Evolutionary conservation across 805 yeast species (phyloP).

Genomic region (Saccharomycopsis sp.): DNA sequence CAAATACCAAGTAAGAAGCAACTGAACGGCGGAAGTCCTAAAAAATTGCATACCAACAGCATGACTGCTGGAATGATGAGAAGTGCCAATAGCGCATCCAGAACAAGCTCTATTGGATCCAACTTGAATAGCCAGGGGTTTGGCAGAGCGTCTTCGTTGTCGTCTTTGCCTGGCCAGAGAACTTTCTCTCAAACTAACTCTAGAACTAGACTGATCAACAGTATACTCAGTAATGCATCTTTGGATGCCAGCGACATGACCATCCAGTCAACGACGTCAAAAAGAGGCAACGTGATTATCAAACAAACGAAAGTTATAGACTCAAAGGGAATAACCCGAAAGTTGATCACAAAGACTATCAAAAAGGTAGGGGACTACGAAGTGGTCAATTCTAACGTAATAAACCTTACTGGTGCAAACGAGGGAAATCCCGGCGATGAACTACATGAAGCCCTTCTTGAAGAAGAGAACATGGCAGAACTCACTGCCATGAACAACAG

Average conservation of each 20-base stretch:
- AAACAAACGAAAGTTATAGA: constrained; percentile 19
- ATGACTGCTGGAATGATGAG: background rate
- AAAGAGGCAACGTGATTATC: constrained; percentile 13
- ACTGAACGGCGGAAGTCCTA: background rate
- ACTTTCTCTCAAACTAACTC: background rate
- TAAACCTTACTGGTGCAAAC: constrained; percentile 12
- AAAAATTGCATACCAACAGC: background rate
- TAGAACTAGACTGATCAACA: constrained; percentile 11
- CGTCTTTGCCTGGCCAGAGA: constrained; percentile 15
- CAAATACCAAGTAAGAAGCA: background rate
- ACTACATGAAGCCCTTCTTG: background rate
- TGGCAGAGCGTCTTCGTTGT: constrained; percentile 8
- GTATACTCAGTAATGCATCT: constrained; percentile 10
- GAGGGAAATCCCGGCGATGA: background rate
- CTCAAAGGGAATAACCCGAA: constrained; percentile 15
- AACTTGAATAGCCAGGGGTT: background rate
- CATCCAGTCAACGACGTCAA: constrained; percentile 17
- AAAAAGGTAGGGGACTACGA: constrained; percentile 19
- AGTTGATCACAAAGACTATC: constrained; percentile 14
- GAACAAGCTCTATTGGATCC: background rate
- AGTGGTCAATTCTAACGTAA: constrained; percentile 18
- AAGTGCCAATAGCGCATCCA: background rate
- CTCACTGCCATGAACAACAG: background rate
- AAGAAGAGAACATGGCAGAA: constrained; percentile 6
- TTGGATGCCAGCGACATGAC: constrained; percentile 18